Percentiles rank a stretch among this genome's conserved stretches.
These are phyloP conservation scores for Thuidium tamariscinum DNA, from an alignment of 225 moss, liverwort and hornwort genomes.

Conservation along the genomic window DNA sequence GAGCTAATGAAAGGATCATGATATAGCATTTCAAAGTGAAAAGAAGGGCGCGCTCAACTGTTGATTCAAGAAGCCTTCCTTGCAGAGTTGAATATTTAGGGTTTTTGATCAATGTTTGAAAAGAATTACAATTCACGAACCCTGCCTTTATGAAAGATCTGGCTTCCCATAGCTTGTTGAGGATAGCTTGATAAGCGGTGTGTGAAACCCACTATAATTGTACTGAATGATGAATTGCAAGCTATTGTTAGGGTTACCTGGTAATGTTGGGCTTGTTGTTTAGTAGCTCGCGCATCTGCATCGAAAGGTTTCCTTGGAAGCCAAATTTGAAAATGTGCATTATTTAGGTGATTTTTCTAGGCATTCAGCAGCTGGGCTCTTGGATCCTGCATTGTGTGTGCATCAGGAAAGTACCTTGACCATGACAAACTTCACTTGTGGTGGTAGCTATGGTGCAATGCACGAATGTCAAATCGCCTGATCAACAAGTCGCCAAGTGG, in stretches of 20 bases:
- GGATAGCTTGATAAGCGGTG: not conserved
- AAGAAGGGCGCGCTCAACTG: not conserved
- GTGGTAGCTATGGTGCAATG: constrained; percentile 22
- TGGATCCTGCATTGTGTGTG: not conserved
- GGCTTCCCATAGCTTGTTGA: not conserved
- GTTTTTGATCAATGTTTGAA: not conserved
- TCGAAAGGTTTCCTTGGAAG: not conserved
- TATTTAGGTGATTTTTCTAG: not conserved
- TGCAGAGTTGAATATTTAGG: not conserved
- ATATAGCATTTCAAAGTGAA: not conserved
- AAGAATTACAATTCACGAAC: not conserved
- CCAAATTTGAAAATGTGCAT: not conserved
- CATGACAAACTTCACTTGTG: not conserved
- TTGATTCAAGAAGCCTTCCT: not conserved
- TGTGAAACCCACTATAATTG: not conserved
- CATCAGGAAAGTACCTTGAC: not conserved
- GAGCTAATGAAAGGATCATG: not conserved
- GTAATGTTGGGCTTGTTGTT: not conserved
- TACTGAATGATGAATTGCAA: not conserved
- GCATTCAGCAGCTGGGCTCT: not conserved
- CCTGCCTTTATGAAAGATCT: not conserved
- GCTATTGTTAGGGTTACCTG: not conserved
- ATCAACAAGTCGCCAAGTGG: constrained; percentile 28
- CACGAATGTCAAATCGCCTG: not conserved
- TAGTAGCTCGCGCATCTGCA: not conserved